Conservation (phyloP, 2,329 filamentous ascomycete species). For the Claviceps capensis region DNA sequence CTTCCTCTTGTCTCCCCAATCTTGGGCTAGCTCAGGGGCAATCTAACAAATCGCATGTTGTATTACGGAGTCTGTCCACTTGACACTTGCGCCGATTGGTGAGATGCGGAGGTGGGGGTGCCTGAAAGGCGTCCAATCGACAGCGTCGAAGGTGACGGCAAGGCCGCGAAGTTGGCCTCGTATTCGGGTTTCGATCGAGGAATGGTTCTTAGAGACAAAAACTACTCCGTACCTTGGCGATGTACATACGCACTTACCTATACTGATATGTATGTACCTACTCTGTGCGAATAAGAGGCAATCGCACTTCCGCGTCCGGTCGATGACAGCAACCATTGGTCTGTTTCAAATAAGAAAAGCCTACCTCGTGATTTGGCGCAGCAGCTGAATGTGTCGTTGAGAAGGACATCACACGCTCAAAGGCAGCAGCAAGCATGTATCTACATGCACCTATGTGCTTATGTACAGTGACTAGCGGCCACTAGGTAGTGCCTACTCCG, state of each 20-base stretch:
- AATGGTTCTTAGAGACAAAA: too few species aligned
- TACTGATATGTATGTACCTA: too few species aligned
- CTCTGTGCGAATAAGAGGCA: slow-evolving; percentile 1
- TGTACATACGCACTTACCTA: too few species aligned
- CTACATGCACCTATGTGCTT: too few species aligned
- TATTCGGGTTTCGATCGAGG: slow-evolving; percentile 3
- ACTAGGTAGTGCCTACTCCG: too few species aligned
- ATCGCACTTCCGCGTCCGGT: neutral
- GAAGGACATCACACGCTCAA: too few species aligned
- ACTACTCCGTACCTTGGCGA: too few species aligned
- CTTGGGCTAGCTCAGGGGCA: neutral
- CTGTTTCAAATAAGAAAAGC: too few species aligned
- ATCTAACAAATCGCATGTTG: neutral
- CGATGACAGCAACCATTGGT: neutral
- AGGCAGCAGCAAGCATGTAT: too few species aligned
- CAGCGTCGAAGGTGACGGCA: neutral
- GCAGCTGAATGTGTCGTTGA: too few species aligned
- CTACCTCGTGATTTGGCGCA: too few species aligned
- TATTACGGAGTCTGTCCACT: neutral
- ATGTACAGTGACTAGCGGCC: too few species aligned
- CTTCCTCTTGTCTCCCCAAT: neutral
- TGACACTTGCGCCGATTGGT: neutral
- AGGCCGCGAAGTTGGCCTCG: neutral
- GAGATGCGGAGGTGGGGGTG: neutral
- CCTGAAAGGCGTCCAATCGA: slow-evolving; percentile 4